A percentile compares a stretch with the other conserved stretches of the same genome.
phyloP scores from a whole-genome alignment of 306 rosid species.

The Lathyrus tuberosus region DNA sequence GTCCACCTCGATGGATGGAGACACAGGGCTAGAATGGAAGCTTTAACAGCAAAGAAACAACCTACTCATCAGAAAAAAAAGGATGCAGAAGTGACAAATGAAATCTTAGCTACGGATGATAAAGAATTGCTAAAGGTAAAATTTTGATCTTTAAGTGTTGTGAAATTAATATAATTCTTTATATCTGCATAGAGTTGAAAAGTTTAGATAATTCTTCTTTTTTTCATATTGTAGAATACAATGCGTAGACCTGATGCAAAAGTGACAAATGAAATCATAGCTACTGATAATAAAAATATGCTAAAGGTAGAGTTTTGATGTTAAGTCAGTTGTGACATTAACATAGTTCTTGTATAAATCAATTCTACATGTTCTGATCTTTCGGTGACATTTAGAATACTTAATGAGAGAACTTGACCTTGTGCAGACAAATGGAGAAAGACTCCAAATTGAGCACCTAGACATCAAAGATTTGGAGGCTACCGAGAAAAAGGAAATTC shows the following conservation, averaged over 20 bases:
- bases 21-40: slow-evolving; percentile 43
- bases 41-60: slow-evolving; percentile 39
- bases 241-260: not conserved
- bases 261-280: slow-evolving; percentile 28
- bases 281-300: not conserved
- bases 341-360: slow-evolving; percentile 5
- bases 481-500: slow-evolving; percentile 40
- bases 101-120: not conserved
- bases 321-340: not conserved
- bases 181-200: not conserved
- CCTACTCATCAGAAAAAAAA: not conserved
- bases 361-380: not conserved
- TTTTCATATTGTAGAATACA: slow-evolving; percentile 8
- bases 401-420: slow-evolving; percentile 18
- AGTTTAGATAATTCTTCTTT: not conserved
- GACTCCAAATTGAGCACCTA: slow-evolving; percentile 12
- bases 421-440: slow-evolving; percentile 37
- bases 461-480: slow-evolving; percentile 39
- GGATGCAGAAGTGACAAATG: not conserved
- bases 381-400: not conserved
- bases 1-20: slow-evolving; percentile 39
- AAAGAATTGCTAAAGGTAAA: not conserved
- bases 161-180: not conserved
- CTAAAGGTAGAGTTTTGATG: not conserved
- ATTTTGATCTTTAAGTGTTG: not conserved